Percentiles rank a stretch among this genome's conserved stretches.
Conservation (phyloP, 2,329 filamentous ascomycete genomes). For the Sclerotinia glacialis region DNA sequence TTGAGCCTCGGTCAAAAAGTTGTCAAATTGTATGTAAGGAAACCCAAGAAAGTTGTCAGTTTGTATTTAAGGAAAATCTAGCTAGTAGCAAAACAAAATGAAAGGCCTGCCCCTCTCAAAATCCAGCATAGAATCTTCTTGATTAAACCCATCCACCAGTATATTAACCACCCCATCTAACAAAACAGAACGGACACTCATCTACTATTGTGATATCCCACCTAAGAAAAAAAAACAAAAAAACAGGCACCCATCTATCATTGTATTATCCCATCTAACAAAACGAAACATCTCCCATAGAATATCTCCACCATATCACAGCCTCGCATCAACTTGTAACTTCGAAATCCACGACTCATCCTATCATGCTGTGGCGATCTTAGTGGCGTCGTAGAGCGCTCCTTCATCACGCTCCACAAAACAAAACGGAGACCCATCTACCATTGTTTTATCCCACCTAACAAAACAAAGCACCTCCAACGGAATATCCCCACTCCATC, state of each 20-base stretch:
- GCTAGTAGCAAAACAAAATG: not conserved
- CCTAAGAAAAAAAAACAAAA: too few relatives aligned
- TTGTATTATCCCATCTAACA: not conserved
- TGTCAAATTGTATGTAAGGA: not conserved
- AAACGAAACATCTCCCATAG: not conserved
- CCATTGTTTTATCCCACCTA: not conserved
- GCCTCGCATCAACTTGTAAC: not conserved
- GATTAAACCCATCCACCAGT: too few relatives aligned
- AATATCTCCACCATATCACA: not conserved
- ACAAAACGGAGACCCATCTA: not conserved
- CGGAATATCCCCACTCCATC: not conserved
- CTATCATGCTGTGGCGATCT: too few relatives aligned
- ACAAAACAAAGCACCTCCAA: not conserved
- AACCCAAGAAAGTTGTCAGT: not conserved
- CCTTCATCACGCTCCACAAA: too few relatives aligned
- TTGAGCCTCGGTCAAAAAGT: not conserved
- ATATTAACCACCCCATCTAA: too few relatives aligned
- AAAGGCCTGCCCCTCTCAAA: not conserved
- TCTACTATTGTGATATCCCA: too few relatives aligned
- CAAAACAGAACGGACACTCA: too few relatives aligned
- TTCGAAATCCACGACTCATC: not conserved
- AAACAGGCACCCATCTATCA: not conserved
- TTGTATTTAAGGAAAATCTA: not conserved
- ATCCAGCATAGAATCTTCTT: too few relatives aligned
- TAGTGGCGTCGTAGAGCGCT: too few relatives aligned